A percentile compares a stretch with the other conserved stretches of the same genome.
phyloP scores from a whole-genome alignment of 73 alveolate genomes.

The Paramecium caudatum region DNA sequence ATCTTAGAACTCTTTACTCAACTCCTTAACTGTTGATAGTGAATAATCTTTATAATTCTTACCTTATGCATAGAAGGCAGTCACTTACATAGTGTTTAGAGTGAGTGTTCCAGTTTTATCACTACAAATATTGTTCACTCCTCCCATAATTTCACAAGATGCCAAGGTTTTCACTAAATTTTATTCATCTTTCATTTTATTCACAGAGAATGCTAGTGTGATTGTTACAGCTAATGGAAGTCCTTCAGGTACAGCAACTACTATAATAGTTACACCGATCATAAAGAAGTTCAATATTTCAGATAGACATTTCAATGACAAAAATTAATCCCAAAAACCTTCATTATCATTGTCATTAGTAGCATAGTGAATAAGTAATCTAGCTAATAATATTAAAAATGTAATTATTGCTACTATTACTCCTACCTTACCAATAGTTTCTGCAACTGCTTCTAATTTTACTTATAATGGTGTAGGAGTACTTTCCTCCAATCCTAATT shows the following conservation, averaged over 20 bases:
- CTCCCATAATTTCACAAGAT: conserved; percentile 97
- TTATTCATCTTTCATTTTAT: conserved; percentile 91
- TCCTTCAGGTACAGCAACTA: conserved; percentile 98
- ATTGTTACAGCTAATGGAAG: conserved; percentile 96
- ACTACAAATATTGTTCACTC: conserved; percentile 92
- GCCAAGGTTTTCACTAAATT: conserved; percentile 91
- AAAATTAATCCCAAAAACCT: conserved; percentile 65
- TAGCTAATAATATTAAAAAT: conserved; percentile 79
- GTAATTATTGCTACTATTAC: conserved; percentile 86
- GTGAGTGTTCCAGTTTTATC: conserved; percentile 98
- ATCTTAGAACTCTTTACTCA: conserved; percentile 4
- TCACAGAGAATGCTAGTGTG: conserved; percentile 93
- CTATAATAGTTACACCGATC: conserved; percentile 92
- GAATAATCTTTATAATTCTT: conserved; percentile 1
- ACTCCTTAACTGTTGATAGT: neutral
- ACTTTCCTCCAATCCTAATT: conserved; percentile 81
- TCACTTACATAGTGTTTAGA: conserved; percentile 90
- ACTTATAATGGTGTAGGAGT: conserved; percentile 91
- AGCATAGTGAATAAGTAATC: conserved; percentile 75
- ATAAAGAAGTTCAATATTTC: conserved; percentile 78
- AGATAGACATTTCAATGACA: conserved; percentile 65
- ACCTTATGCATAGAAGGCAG: conserved; percentile 64
- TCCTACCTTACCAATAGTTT: conserved; percentile 93
- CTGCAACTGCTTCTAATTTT: conserved; percentile 92
- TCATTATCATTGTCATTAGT: conserved; percentile 72